These are phyloP conservation scores for Cryphonectria parasitica DNA, from an alignment of 2,329 filamentous ascomycete species.

Conservation along the genomic window DNA sequence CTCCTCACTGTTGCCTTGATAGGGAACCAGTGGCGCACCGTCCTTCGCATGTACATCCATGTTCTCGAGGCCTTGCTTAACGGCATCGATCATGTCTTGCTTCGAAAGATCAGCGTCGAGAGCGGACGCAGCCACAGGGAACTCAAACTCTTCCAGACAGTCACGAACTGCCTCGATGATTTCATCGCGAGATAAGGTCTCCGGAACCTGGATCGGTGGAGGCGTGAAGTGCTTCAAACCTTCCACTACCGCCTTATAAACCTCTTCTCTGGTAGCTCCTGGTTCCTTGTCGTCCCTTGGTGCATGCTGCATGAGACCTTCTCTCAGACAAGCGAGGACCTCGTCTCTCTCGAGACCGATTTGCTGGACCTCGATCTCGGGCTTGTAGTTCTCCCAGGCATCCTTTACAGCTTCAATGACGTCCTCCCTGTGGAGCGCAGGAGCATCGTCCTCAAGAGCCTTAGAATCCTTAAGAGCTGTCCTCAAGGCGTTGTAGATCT, in stretches of 20 bases:
- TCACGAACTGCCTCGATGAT: constrained; percentile 83
- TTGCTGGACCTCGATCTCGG: constrained; percentile 87
- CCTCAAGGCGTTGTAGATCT: constrained; percentile 84
- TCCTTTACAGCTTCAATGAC: constrained; percentile 86
- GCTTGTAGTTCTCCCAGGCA: constrained; percentile 93
- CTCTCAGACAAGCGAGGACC: constrained; percentile 81
- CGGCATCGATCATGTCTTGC: constrained; percentile 67
- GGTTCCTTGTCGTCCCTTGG: constrained; percentile 55
- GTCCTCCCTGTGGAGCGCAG: constrained; percentile 73
- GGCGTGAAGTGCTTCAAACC: constrained; percentile 81
- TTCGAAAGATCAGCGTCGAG: constrained; percentile 58
- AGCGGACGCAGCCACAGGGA: constrained; percentile 64
- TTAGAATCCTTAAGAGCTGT: constrained; percentile 70
- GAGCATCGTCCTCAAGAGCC: constrained; percentile 49
- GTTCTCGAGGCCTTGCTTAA: constrained; percentile 51
- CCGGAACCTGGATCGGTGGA: constrained; percentile 71
- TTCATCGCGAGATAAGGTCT: constrained; percentile 76
- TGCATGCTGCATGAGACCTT: constrained; percentile 80
- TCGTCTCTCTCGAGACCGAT: constrained; percentile 90
- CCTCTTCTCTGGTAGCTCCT: constrained; percentile 78
- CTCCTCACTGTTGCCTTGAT: constrained; percentile 49
- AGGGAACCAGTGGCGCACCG: constrained; percentile 31
- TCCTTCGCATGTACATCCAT: constrained; percentile 33
- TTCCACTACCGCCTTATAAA: constrained; percentile 83
- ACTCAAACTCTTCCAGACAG: constrained; percentile 84